Conservation (phyloP, 1,284 basidiomycete genomes). For the Thecaphora thlaspeos region DNA sequence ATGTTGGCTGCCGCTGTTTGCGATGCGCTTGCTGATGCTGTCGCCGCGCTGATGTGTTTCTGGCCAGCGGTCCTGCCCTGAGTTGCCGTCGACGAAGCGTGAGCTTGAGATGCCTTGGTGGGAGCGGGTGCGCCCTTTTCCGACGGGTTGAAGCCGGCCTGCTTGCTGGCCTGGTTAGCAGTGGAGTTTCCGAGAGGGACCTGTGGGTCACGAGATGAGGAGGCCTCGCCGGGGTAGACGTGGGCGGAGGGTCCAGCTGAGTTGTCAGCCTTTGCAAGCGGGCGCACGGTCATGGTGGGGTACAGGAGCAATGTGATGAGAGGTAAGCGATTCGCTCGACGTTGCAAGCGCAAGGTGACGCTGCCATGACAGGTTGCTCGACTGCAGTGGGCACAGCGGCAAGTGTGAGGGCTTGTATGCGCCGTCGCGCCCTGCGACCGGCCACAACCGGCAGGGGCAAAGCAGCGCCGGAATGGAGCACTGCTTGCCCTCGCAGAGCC, state of each 20-base stretch:
- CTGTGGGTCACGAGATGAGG: constrained; percentile 7
- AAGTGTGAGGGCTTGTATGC: too few species aligned
- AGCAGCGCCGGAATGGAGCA: neutral
- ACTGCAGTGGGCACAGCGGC: too few species aligned
- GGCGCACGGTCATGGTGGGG: constrained; percentile 1
- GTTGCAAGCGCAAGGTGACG: neutral
- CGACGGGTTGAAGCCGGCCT: constrained; percentile 18
- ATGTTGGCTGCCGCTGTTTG: constrained; percentile 18
- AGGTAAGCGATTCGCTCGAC: too few species aligned
- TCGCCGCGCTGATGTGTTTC: constrained; percentile 2
- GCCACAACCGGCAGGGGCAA: too few species aligned
- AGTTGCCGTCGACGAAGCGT: constrained; percentile 10
- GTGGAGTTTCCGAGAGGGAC: constrained; percentile 6
- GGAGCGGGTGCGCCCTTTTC: constrained; percentile 24
- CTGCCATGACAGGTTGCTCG: too few species aligned
- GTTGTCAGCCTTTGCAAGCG: constrained; percentile 11
- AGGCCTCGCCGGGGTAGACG: constrained; percentile 18
- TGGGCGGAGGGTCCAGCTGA: constrained; percentile 23
- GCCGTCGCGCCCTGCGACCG: too few species aligned
- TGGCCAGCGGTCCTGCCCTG: neutral
- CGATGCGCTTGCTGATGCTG: constrained; percentile 12
- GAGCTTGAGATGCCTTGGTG: constrained; percentile 24
- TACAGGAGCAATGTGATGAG: neutral
- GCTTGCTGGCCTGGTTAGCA: constrained; percentile 3
- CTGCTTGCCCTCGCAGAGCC: neutral